phyloP scores from a whole-genome alignment of 192 early-diverging fungal genomes.

The Coemansia sp. region DNA sequence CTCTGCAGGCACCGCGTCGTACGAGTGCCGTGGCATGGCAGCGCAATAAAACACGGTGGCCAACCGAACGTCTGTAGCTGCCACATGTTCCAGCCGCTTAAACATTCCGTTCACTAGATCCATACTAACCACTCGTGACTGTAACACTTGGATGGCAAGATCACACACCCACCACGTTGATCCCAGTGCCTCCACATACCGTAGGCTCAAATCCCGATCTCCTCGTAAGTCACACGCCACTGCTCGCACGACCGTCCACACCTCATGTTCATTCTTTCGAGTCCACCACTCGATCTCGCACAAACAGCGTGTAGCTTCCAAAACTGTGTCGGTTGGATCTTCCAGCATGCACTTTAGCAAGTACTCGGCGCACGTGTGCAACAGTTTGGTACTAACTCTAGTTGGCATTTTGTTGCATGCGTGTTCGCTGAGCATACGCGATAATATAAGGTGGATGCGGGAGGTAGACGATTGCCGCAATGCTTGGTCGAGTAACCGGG shows the following conservation, averaged over 20 bases:
- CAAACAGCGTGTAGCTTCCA: conserved; percentile 7
- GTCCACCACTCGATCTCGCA: conserved; percentile 25
- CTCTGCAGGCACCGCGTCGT: not conserved
- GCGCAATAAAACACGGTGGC: conserved; percentile 17
- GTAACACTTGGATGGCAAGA: conserved; percentile 3
- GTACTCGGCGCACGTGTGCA: conserved; percentile 13
- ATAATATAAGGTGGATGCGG: conserved; percentile 14
- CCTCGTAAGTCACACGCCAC: conserved; percentile 13
- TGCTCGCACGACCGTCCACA: conserved; percentile 18
- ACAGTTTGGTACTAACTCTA: conserved; percentile 4
- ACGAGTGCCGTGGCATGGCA: conserved; percentile 1
- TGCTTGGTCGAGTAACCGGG: conserved; percentile 16
- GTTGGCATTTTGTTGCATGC: conserved; percentile 11
- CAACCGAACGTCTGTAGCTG: not conserved
- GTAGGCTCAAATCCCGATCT: not conserved
- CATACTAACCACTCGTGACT: not conserved
- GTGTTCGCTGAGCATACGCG: conserved; percentile 21
- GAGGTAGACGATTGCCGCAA: conserved; percentile 1
- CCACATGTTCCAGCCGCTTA: not conserved
- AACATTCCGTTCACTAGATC: conserved; percentile 4
- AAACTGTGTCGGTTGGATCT: not conserved
- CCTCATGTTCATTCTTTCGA: not conserved
- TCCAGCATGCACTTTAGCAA: conserved; percentile 4
- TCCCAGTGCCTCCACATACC: conserved; percentile 1
- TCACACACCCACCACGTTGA: not conserved